Base-by-base conservation (phyloP, 495 filamentous ascomycete genomes). In the Penicillium angulare region DNA sequence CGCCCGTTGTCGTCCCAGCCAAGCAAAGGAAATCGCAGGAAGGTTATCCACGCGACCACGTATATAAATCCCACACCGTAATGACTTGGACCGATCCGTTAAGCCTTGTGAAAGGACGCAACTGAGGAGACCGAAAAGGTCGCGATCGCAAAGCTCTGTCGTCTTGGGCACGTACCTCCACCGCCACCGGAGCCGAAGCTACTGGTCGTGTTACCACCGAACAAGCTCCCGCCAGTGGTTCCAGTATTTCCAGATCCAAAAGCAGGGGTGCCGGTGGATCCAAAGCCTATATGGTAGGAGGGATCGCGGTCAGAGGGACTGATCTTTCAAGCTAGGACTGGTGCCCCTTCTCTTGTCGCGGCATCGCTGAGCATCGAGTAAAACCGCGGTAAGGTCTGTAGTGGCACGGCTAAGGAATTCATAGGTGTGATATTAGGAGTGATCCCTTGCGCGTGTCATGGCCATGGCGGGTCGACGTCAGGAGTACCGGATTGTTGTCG, bases 121-220 rank as follows among this genome's bases (percentile, higher is more conserved):
- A 3, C 36, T n/a, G 15, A 16, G 23, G 32, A 38, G 7, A 13
- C 40, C 23, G 35, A 55, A 58, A 59, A 56, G 65, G 46, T 9
- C 56, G 61, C 57, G 55, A 63, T 63, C 61, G 64, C 69, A 49
- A 61, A 60, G 59, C 62, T 62, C 65, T 49, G 38, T 59, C 32
- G 49, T 27, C n/a, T 26, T 63, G 64, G 63, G 61, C 70, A 80
- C 72, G 71, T 82, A 75, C 73, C 78, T 76, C 76, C 76, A 64
- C 81, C 81, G 59, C 81, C 76, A 73, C 75, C 74, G 62, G 80
- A 79, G 57, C 81, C 81, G 57, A 85, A 84, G 61, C 77, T 76
- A 58, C 76, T 73, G 53, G 67, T 68, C 38, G 62, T 66, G 57
- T 72, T 73, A 49, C 33, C 59, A 58, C 74, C 71, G 60, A 80